Evolutionary conservation across 2,329 filamentous ascomycete genomes (phyloP), one percentile per base, ranked within the genome.

Genomic region (Aspergillus piperis): DNA sequence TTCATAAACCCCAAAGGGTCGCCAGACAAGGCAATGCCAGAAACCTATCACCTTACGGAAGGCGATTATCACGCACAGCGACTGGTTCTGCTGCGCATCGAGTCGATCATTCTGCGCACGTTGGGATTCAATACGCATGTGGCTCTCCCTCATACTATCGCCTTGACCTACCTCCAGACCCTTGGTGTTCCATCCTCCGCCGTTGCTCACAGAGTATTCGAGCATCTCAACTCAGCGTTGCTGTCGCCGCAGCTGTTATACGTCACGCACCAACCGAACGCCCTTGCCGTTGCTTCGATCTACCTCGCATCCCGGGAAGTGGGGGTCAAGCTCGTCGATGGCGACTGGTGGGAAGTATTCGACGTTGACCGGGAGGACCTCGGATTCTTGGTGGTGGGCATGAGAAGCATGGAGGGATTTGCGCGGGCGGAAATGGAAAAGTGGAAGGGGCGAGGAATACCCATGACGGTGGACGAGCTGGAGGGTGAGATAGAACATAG

Each of bases 321-420:
- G 1, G 88, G 84, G 0, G 86, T 90, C 11, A 92, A 91, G 74
- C 83, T 97, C 77, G 92, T 94, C 0, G 90, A 90, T 64, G 86
- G 85, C 51, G 88, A 91, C 64, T 99, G 95, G 95, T 99, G 95
- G 95, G 93, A 97, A 76, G 91, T 98, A 0, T 98, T 98, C 74
- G 95, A 99, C 75, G 91, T 95, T 7, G 93, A 97, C 70, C 84
- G 95, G 54, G 95, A 99, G 80, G 92, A 96, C 73, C 82, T 99
- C 38, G 95, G 95, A 0, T 98, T 98, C 68, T 77, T 98, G 60
- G 92, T 96, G 3, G 91, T 97, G 10, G 92, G 84, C 0, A 86
- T 97, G 84, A 82, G 87, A 63, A 97, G 93, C 69, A 80, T 96
- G 57, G 88, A 90, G 63, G 87, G 86, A 0, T 92, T 90, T 77